phyloP scores from a whole-genome alignment of 768 basidiomycete species.

The Rhizopogon vinicolor region DNA sequence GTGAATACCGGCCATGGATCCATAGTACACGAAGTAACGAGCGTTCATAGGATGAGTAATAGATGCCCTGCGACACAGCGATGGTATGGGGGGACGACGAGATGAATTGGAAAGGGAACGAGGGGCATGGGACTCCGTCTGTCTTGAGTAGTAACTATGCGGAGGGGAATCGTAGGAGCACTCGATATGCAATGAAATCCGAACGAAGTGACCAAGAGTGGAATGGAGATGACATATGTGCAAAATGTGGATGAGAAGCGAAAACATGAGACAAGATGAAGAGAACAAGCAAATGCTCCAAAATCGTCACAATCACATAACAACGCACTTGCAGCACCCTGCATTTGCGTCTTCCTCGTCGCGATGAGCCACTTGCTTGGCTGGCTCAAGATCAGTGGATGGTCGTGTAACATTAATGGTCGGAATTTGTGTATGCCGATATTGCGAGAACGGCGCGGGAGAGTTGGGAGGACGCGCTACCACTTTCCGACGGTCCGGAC shows the following conservation, averaged over 20 bases:
- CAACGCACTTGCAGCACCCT: slow-evolving; percentile 78
- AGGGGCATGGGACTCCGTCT: neutral
- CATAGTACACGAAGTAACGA: slow-evolving; percentile 5
- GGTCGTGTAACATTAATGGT: slow-evolving; percentile 26
- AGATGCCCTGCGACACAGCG: neutral
- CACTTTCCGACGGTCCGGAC: slow-evolving; percentile 9
- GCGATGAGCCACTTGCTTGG: slow-evolving; percentile 21
- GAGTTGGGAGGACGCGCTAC: slow-evolving; percentile 37
- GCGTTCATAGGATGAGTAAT: slow-evolving; percentile 2
- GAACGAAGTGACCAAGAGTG: neutral
- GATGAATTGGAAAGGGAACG: neutral
- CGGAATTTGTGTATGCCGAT: slow-evolving; percentile 30
- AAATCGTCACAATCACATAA: slow-evolving; percentile 58
- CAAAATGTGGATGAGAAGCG: slow-evolving; percentile 19
- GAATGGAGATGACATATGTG: slow-evolving; percentile 9
- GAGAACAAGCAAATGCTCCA: slow-evolving; percentile 15
- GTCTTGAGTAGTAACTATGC: neutral
- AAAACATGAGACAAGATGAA: slow-evolving; percentile 17
- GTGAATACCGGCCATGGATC: slow-evolving; percentile 2
- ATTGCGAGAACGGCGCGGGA: slow-evolving; percentile 63
- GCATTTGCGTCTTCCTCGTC: slow-evolving; percentile 46
- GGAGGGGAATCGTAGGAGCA: neutral
- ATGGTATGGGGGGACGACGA: neutral
- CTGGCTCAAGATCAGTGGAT: slow-evolving; percentile 22
- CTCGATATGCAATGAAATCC: neutral